Percentiles rank a stretch among this genome's conserved stretches.
Conservation (phyloP, 225 moss, liverwort and hornwort genomes). For the Marchantia polymorpha region DNA sequence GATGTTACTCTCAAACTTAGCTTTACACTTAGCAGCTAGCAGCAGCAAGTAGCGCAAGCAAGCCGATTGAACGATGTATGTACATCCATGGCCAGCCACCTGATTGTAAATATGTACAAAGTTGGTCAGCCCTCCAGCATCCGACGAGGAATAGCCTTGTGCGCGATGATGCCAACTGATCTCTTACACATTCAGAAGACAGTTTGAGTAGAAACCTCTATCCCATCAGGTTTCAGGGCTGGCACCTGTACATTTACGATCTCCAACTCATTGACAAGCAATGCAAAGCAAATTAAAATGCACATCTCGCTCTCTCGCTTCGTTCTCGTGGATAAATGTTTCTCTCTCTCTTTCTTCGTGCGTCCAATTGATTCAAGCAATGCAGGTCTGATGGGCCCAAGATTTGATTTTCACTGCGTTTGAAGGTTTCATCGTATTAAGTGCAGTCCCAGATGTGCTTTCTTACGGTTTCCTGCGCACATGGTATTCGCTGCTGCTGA, state of each 20-base stretch:
- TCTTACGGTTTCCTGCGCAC: not conserved
- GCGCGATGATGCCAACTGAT: slow-evolving; percentile 42
- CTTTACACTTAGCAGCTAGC: not conserved
- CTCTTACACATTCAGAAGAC: slow-evolving; percentile 23
- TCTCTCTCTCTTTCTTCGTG: not conserved
- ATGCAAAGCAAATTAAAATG: slow-evolving; percentile 12
- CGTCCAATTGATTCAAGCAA: not conserved
- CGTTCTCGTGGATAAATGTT: no score
- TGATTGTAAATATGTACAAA: slow-evolving; percentile 47
- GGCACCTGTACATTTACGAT: slow-evolving; percentile 24
- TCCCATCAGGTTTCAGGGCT: slow-evolving; percentile 19
- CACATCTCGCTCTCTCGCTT: not conserved
- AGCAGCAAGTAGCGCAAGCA: slow-evolving; percentile 3
- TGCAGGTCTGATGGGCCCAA: no score
- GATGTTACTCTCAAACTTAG: slow-evolving; percentile 7
- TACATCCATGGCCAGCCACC: slow-evolving; percentile 22
- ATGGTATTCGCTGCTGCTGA: not conserved
- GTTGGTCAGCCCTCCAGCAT: slow-evolving; percentile 31
- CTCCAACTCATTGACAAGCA: slow-evolving; percentile 23
- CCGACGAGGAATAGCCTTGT: slow-evolving; percentile 45
- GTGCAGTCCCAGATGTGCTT: not conserved
- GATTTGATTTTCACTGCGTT: not conserved
- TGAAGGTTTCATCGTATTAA: not conserved
- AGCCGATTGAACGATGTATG: slow-evolving; percentile 5
- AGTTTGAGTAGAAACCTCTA: slow-evolving; percentile 15